Percentiles rank a stretch among this genome's conserved stretches.
Evolutionary conservation across 2,329 filamentous ascomycete species (phyloP).

Genomic region (Talaromyces sp.): DNA sequence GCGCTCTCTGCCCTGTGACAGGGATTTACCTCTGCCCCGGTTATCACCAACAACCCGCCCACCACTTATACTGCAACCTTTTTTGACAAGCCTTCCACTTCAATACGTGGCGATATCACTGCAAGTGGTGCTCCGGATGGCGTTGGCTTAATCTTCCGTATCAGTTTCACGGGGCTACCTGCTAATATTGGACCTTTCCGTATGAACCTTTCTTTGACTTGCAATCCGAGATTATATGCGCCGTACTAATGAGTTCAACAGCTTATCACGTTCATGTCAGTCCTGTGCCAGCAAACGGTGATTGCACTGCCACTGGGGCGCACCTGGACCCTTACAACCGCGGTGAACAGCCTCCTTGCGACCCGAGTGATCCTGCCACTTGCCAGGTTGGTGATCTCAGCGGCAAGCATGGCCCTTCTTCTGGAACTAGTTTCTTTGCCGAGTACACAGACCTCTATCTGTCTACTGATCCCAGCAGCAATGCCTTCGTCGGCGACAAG

Average conservation of each 20-base stretch:
- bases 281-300: constrained; percentile 64
- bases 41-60: constrained; percentile 57
- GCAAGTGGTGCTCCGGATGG: constrained; percentile 51
- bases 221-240: neutral
- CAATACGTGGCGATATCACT: constrained; percentile 55
- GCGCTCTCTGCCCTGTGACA: constrained; percentile 25
- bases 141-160: constrained; percentile 56
- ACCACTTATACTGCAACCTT: constrained; percentile 58
- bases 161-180: constrained; percentile 61
- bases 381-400: constrained; percentile 76
- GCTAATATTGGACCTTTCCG: constrained; percentile 56
- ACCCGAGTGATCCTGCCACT: constrained; percentile 55
- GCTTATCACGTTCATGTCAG: constrained; percentile 71
- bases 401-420: constrained; percentile 66
- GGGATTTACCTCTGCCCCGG: constrained; percentile 50
- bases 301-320: constrained; percentile 66
- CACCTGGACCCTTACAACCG: constrained; percentile 72
- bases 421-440: constrained; percentile 39
- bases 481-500: constrained; percentile 55
- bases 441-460: constrained; percentile 51
- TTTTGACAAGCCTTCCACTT: constrained; percentile 54
- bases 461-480: constrained; percentile 42
- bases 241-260: constrained; percentile 22
- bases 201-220: constrained; percentile 41
- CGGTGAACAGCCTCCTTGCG: constrained; percentile 62